These are phyloP conservation scores for Phytopythium ostracodes DNA, from an alignment of 352 stramenopile species.

Conservation along the genomic window DNA sequence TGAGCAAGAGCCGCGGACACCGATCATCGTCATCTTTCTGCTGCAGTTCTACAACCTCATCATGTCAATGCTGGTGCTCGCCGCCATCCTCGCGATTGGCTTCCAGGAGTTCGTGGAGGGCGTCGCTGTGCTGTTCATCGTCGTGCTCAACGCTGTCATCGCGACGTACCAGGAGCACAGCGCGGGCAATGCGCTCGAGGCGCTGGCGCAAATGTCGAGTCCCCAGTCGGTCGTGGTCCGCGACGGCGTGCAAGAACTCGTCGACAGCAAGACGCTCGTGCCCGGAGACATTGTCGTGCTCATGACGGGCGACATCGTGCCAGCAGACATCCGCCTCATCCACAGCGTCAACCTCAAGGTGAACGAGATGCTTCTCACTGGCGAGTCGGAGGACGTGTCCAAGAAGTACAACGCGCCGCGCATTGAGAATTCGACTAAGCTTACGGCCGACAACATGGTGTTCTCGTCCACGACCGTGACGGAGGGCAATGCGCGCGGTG, in stretches of 20 bases:
- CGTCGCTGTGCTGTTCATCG: too few species aligned
- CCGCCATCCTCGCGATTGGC: constrained; percentile 43
- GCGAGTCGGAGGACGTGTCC: constrained; percentile 83
- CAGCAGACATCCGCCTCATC: constrained; percentile 88
- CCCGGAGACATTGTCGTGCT: constrained; percentile 81
- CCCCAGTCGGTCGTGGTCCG: constrained; percentile 58
- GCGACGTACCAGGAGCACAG: constrained; percentile 66
- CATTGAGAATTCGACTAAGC: too few species aligned
- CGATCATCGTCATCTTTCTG: constrained; percentile 59
- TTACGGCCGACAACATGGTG: constrained; percentile 85
- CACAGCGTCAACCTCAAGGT: constrained; percentile 82
- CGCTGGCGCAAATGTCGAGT: constrained; percentile 68
- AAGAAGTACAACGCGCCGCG: constrained; percentile 69
- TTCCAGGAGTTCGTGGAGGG: constrained; percentile 70
- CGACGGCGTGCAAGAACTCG: constrained; percentile 47
- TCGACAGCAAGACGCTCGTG: constrained; percentile 67
- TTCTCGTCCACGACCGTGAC: constrained; percentile 89
- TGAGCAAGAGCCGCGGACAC: constrained; percentile 56
- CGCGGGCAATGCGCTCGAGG: constrained; percentile 64
- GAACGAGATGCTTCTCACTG: constrained; percentile 94
- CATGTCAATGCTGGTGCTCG: constrained; percentile 60
- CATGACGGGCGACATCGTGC: constrained; percentile 91
- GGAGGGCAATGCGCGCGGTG: constrained; percentile 48
- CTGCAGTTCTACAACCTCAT: constrained; percentile 84
- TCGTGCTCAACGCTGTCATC: constrained; percentile 65